phyloP scores from a whole-genome alignment of 768 basidiomycete species.

The Suillus decipiens region DNA sequence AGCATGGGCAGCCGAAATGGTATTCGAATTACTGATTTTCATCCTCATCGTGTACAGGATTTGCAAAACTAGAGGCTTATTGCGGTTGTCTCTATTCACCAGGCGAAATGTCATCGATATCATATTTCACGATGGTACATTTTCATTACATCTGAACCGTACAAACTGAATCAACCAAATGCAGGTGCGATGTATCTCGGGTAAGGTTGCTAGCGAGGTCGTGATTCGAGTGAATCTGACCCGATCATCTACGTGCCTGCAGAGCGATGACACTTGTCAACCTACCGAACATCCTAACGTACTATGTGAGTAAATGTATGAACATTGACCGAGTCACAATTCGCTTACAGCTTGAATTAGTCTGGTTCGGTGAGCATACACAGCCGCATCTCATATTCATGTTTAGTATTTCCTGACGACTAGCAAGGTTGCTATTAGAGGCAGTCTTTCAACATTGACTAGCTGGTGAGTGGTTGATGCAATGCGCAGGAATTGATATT shows the following conservation, averaged over 20 bases:
- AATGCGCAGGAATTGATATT: neutral
- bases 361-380: conserved; percentile 10
- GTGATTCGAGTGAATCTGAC: neutral
- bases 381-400: neutral
- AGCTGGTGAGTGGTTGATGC: conserved; percentile 40
- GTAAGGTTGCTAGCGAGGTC: conserved; percentile 9
- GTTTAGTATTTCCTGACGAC: neutral
- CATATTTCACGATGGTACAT: neutral
- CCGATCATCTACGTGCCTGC: conserved; percentile 17
- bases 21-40: neutral
- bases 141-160: neutral
- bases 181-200: neutral
- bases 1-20: neutral
- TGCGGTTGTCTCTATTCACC: neutral
- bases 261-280: conserved; percentile 57
- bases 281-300: conserved; percentile 47
- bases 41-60: neutral
- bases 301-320: conserved; percentile 31
- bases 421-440: conserved; percentile 30
- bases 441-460: conserved; percentile 49
- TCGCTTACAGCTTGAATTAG: conserved; percentile 1
- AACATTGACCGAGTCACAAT: neutral
- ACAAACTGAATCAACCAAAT: neutral
- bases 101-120: neutral
- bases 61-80: neutral